Conservation (phyloP, 2,329 filamentous ascomycete genomes). For the Simplicillium sp. region DNA sequence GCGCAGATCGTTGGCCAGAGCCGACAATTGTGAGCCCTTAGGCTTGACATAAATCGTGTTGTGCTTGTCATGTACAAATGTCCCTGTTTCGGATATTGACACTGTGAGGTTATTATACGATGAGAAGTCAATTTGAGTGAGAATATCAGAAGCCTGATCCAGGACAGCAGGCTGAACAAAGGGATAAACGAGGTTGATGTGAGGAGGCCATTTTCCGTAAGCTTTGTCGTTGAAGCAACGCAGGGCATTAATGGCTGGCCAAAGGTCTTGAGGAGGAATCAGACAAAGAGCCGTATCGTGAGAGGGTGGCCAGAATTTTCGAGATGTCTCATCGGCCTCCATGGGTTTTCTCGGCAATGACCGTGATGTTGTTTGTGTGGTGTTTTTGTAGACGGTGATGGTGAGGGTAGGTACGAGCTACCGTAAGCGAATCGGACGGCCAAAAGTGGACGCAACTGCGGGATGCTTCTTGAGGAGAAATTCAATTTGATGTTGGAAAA, state of each 20-base stretch:
- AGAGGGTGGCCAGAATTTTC: conserved; percentile 17
- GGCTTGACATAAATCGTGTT: conserved; percentile 38
- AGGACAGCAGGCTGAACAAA: conserved; percentile 45
- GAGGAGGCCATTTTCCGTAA: conserved; percentile 54
- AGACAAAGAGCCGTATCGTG: conserved; percentile 53
- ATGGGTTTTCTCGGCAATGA: too few relatives aligned
- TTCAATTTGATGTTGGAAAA: too few relatives aligned
- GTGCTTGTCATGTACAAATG: conserved; percentile 38
- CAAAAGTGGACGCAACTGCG: too few relatives aligned
- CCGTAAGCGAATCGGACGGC: too few relatives aligned
- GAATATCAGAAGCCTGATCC: conserved; percentile 24
- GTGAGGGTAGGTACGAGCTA: too few relatives aligned
- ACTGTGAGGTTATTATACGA: conserved; percentile 12
- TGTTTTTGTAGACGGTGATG: too few relatives aligned
- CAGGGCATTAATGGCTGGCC: conserved; percentile 40
- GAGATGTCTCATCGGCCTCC: too few relatives aligned
- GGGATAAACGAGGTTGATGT: conserved; percentile 58
- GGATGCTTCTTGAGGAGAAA: too few relatives aligned
- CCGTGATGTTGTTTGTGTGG: too few relatives aligned
- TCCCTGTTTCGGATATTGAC: conserved; percentile 28
- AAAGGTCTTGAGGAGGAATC: conserved; percentile 40
- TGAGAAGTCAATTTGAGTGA: conserved; percentile 10
- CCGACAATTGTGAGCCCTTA: conserved; percentile 2
- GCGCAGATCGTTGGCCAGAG: conserved; percentile 22
- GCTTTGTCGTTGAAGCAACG: conserved; percentile 54